These are phyloP conservation scores for Scheffersomyces stipitis DNA, from an alignment of 805 yeast species.

Conservation along the genomic window DNA sequence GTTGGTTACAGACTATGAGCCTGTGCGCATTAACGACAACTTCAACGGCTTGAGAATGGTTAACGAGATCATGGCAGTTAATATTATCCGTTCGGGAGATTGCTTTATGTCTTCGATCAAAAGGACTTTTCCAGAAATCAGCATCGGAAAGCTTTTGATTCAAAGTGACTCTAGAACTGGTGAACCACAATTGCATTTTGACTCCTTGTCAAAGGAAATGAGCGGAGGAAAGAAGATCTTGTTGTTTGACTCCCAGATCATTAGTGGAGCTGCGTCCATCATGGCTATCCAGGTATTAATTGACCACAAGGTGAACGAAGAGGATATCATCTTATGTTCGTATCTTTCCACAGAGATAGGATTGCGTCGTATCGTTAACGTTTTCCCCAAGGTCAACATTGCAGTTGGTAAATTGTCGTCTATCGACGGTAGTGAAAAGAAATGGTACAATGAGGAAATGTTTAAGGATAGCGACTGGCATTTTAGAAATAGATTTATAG, in stretches of 20 bases:
- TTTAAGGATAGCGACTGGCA: slow-evolving; percentile 54
- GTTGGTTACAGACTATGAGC: slow-evolving; percentile 40
- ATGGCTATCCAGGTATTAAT: slow-evolving; percentile 89
- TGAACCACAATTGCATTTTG: slow-evolving; percentile 90
- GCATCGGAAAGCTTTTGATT: slow-evolving; percentile 79
- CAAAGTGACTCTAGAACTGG: slow-evolving; percentile 89
- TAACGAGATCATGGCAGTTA: slow-evolving; percentile 66
- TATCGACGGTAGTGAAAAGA: slow-evolving; percentile 21
- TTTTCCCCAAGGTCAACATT: slow-evolving; percentile 67
- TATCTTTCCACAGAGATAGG: slow-evolving; percentile 82
- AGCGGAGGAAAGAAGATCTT: slow-evolving; percentile 46
- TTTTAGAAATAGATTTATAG: slow-evolving; percentile 69
- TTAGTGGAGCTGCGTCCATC: slow-evolving; percentile 89
- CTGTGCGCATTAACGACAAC: slow-evolving; percentile 24
- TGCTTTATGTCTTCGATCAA: slow-evolving; percentile 81
- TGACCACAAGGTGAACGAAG: slow-evolving; percentile 70
- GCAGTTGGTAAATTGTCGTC: slow-evolving; percentile 67
- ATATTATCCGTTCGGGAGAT: slow-evolving; percentile 88
- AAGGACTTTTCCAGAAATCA: slow-evolving; percentile 72
- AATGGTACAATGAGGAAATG: slow-evolving; percentile 33
- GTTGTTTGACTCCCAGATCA: slow-evolving; percentile 81
- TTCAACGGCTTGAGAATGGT: slow-evolving; percentile 43
- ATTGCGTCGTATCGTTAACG: slow-evolving; percentile 65
- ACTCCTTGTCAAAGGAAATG: slow-evolving; percentile 56
- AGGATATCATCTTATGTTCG: slow-evolving; percentile 65